Conservation (phyloP, 2,329 filamentous ascomycete species). For the Aspergillus japonicus region DNA sequence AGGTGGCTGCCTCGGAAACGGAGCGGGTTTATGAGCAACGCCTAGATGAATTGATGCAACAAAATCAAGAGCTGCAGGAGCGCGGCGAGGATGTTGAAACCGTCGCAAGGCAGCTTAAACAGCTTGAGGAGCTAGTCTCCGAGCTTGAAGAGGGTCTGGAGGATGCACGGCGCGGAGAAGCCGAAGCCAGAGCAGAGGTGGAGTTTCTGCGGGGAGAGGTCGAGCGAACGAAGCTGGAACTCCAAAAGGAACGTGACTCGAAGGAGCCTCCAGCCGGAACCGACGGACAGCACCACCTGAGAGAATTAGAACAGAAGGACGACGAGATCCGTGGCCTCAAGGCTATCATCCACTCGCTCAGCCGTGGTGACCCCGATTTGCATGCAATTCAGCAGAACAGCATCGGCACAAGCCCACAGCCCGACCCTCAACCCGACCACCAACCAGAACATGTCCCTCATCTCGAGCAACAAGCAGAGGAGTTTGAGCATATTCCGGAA, state of each 20-base stretch:
- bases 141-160: slow-evolving; percentile 96
- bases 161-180: slow-evolving; percentile 89
- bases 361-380: slow-evolving; percentile 55
- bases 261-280: slow-evolving; percentile 53
- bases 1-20: slow-evolving; percentile 92
- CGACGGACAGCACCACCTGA: slow-evolving; percentile 50
- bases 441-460: slow-evolving; percentile 59
- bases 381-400: slow-evolving; percentile 32
- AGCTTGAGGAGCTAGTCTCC: slow-evolving; percentile 92
- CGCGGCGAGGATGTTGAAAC: slow-evolving; percentile 85
- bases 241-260: slow-evolving; percentile 79
- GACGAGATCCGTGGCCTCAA: slow-evolving; percentile 97
- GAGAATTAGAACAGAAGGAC: slow-evolving; percentile 89
- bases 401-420: slow-evolving; percentile 12
- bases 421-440: slow-evolving; percentile 50
- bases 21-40: slow-evolving; percentile 81
- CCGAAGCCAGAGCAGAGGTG: slow-evolving; percentile 91
- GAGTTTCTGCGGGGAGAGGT: slow-evolving; percentile 95
- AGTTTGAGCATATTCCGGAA: slow-evolving; percentile 71
- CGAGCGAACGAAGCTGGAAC: slow-evolving; percentile 82
- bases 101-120: slow-evolving; percentile 87
- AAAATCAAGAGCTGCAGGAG: slow-evolving; percentile 78
- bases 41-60: slow-evolving; percentile 64
- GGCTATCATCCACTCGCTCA: slow-evolving; percentile 95
- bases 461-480: slow-evolving; percentile 76